These are phyloP conservation scores for Acacia crassicarpa DNA, from an alignment of 306 rosid species.

Conservation along the genomic window DNA sequence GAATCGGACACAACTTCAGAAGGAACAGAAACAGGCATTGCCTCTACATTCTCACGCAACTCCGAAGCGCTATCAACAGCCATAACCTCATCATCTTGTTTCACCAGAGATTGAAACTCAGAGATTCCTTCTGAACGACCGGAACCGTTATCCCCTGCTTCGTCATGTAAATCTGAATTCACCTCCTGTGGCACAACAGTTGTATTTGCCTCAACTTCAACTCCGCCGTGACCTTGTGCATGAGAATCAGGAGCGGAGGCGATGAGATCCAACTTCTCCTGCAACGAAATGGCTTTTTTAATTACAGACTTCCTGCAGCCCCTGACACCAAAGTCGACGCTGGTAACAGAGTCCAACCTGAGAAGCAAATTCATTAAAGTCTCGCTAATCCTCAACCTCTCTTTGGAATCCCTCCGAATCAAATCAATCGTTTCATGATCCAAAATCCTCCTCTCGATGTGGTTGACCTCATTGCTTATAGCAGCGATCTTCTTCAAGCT, in stretches of 20 bases:
- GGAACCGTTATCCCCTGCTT: background rate
- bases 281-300: slow-evolving; percentile 62
- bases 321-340: slow-evolving; percentile 56
- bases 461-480: slow-evolving; percentile 44
- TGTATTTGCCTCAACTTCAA: background rate
- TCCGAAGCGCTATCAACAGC: background rate
- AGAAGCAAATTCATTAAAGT: slow-evolving; percentile 67
- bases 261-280: slow-evolving; percentile 56
- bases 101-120: background rate
- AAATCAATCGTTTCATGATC: slow-evolving; percentile 28
- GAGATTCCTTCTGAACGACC: background rate
- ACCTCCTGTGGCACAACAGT: background rate
- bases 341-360: slow-evolving; percentile 61
- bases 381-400: slow-evolving; percentile 57
- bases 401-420: slow-evolving; percentile 48
- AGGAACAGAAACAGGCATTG: background rate
- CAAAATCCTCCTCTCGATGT: slow-evolving; percentile 38
- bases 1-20: background rate
- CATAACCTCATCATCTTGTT: background rate
- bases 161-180: background rate
- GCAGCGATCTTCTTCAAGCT: slow-evolving; percentile 54
- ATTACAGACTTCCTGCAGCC: slow-evolving; percentile 55
- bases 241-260: background rate
- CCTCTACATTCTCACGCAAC: background rate
- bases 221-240: background rate